Evolutionary conservation across 2,329 filamentous ascomycete species (phyloP), one percentile per base, ranked within the genome.

Genomic region (Cladophialophora psammophila): DNA sequence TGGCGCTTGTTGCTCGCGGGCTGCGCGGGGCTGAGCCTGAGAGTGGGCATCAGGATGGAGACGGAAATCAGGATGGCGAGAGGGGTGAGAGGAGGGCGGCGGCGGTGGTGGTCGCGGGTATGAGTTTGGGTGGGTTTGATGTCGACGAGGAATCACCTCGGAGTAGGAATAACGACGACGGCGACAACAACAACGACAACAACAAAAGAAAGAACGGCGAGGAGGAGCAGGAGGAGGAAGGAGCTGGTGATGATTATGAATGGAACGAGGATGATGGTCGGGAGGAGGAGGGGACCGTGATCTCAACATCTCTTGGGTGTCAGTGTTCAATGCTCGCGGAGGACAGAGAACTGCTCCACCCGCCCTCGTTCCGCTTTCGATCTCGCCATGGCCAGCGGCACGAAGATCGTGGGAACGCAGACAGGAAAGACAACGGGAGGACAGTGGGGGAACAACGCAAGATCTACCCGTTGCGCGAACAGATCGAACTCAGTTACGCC

Each of bases 401-500:
- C 10, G 18, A 48, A 26, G 9, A 18, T 5, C 5, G 12, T 36
- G 34, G 42, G 9, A 6, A 56, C 5, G 31, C n/a, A 10, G 3
- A 50, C 45, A 10, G 18, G 45, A 26, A 42, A 18, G 40, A 5
- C 12, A 31, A 45, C 4, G 38, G 8, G n/a, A 15, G 8, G n/a
- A 15, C 40, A 34, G 35, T 20, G 15, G 32, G 10, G 5, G 45
- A 20, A 10, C n/a, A 48, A n/a, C 7, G 61, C 6, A 63, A 20
- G 18, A 54, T 72, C 26, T 71, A 71, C 53, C 57, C 68, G 31
- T 62, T 74, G 13, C 60, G 53, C 15, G 80, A 84, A 32, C 84
- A 87, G 72, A 86, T 88, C 38, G 71, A 79, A 6, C 80, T 82
- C 65, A 78, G 83, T 5, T 81, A 84, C 60, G 71, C 73, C 2